Evolutionary conservation across 2,329 filamentous ascomycete genomes (phyloP).

Genomic region (Cladosporium austrohemisphaericum): DNA sequence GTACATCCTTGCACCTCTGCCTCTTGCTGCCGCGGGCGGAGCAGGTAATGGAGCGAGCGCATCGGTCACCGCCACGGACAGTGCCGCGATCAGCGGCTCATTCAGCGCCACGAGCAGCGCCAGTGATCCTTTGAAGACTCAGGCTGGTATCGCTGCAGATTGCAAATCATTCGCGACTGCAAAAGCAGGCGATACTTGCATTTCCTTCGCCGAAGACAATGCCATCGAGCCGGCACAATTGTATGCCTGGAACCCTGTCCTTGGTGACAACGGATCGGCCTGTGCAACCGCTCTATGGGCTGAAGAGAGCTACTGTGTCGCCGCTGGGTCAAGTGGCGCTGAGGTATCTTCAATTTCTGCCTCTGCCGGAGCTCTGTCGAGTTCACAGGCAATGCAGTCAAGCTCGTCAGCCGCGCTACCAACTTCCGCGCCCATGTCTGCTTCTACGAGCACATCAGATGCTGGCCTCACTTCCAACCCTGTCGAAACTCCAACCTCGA

Average conservation of each 20-base stretch:
- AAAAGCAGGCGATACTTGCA: background rate
- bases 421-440: too few species aligned
- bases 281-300: conserved; percentile 16
- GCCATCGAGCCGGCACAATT: conserved; percentile 2
- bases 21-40: background rate
- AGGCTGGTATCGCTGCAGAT: conserved; percentile 21
- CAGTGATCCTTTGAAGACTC: conserved; percentile 17
- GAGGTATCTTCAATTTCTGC: too few species aligned
- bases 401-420: too few species aligned
- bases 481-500: too few species aligned
- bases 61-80: conserved; percentile 2
- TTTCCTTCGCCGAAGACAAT: background rate
- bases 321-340: background rate
- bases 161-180: conserved; percentile 23
- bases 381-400: too few species aligned
- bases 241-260: conserved; percentile 17
- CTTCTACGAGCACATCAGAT: too few species aligned
- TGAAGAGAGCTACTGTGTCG: conserved; percentile 16
- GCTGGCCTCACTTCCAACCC: too few species aligned
- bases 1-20: conserved; percentile 3
- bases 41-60: background rate
- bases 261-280: conserved; percentile 13
- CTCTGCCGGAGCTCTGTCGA: too few species aligned
- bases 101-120: background rate
- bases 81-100: background rate